Conservation (phyloP, 2,329 filamentous ascomycete species). For the Calonectria pseudoreteaudii region DNA sequence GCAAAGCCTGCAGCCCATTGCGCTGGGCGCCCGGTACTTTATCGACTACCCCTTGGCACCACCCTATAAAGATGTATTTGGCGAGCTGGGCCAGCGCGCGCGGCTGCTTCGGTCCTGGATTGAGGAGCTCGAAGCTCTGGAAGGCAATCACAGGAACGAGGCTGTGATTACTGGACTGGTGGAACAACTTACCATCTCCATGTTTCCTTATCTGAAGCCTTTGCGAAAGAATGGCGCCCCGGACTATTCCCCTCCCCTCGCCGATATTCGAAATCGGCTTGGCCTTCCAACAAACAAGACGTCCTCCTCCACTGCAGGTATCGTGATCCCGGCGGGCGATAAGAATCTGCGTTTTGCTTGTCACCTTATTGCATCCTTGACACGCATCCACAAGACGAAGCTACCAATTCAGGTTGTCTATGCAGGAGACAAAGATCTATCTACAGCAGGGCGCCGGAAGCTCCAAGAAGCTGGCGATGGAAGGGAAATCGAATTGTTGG, state of each 20-base stretch:
- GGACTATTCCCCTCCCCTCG: too few species aligned
- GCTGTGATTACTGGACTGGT: too few species aligned
- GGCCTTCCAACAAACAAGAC: conserved; percentile 21
- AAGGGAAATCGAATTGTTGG: conserved; percentile 44
- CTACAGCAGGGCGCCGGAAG: conserved; percentile 35
- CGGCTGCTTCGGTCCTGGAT: too few species aligned
- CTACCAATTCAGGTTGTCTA: conserved; percentile 53
- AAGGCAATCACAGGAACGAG: too few species aligned
- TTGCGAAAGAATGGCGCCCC: too few species aligned
- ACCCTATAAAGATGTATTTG: conserved; percentile 48
- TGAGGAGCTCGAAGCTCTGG: too few species aligned
- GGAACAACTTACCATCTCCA: too few species aligned
- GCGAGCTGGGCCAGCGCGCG: conserved; percentile 28
- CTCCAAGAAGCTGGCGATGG: conserved; percentile 36
- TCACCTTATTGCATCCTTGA: conserved; percentile 49
- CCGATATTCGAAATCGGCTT: conserved; percentile 13
- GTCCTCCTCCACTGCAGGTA: conserved; percentile 40
- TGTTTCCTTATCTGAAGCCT: too few species aligned
- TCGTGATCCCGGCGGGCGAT: conserved; percentile 51
- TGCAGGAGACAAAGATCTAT: conserved; percentile 49
- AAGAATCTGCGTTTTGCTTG: conserved; percentile 49
- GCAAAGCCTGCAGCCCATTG: conserved; percentile 16
- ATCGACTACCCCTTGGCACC: conserved; percentile 43
- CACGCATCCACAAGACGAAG: conserved; percentile 42
- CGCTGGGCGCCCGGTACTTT: conserved; percentile 37